Percentiles rank a stretch among this genome's conserved stretches.
phyloP scores from a whole-genome alignment of 192 early-diverging fungal species.

The Anaeromyces robustus region DNA sequence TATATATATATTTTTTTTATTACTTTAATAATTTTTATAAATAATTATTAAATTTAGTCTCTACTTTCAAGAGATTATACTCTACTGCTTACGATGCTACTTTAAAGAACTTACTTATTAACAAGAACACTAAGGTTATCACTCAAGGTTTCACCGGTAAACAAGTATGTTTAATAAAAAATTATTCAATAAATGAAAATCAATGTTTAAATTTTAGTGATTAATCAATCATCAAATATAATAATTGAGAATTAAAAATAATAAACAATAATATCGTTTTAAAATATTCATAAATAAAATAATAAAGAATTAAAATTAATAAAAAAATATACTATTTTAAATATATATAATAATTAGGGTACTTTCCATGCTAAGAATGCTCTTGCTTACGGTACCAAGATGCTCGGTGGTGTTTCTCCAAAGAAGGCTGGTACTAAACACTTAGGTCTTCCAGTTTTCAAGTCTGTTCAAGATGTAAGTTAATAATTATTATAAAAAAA shows the following conservation, averaged over 20 bases:
- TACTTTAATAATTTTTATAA: too few relatives aligned
- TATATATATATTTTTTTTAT: too few relatives aligned
- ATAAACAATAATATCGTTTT: neutral
- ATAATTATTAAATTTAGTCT: neutral
- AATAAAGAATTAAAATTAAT: neutral
- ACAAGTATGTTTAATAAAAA: slow-evolving; percentile 43
- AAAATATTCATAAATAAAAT: neutral
- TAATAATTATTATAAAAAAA: neutral
- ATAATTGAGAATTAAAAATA: neutral
- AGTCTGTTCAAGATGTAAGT: slow-evolving; percentile 59
- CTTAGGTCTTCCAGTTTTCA: slow-evolving; percentile 92
- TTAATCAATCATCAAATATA: neutral
- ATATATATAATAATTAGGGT: slow-evolving; percentile 34
- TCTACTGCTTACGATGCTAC: slow-evolving; percentile 59
- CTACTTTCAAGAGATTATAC: slow-evolving; percentile 1
- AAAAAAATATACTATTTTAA: neutral
- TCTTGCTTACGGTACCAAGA: slow-evolving; percentile 95
- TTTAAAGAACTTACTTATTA: slow-evolving; percentile 79
- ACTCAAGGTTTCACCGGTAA: slow-evolving; percentile 99
- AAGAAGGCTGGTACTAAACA: slow-evolving; percentile 89
- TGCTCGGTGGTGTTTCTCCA: slow-evolving; percentile 94
- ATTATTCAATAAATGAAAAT: neutral
- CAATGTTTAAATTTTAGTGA: too few relatives aligned
- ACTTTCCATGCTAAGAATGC: slow-evolving; percentile 99
- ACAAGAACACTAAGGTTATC: slow-evolving; percentile 92